These are phyloP conservation scores for Chlamydomonas reinhardtii DNA, from an alignment of 163 green algal species.

Conservation along the genomic window DNA sequence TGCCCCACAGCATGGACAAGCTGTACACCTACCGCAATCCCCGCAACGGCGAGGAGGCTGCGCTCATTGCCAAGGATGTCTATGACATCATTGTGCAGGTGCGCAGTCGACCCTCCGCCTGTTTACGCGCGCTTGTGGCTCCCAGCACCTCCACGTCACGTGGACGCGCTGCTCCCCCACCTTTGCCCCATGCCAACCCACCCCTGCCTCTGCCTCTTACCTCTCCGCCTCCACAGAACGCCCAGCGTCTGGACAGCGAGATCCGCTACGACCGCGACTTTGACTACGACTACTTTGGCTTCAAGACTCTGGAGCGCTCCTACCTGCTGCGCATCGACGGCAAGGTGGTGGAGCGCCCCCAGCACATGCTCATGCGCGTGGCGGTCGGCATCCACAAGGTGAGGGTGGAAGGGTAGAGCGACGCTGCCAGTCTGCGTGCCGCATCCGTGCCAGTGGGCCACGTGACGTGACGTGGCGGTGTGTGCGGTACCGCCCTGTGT, in stretches of 20 bases:
- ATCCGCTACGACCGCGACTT: conserved; percentile 99
- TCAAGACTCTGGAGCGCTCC: conserved; percentile 99
- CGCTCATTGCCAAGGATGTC: conserved; percentile 93
- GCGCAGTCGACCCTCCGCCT: background rate
- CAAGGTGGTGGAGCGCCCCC: conserved; percentile 96
- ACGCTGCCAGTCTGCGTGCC: background rate
- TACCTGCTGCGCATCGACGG: conserved; percentile 98
- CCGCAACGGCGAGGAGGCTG: conserved; percentile 88
- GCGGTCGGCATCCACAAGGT: conserved; percentile 96
- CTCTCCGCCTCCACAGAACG: conserved; percentile 76
- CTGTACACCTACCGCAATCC: conserved; percentile 96
- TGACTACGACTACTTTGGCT: conserved; percentile 99
- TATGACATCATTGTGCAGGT: conserved; percentile 93
- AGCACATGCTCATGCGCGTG: conserved; percentile 99
- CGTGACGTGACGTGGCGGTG: too few species aligned
- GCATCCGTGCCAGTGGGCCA: background rate
- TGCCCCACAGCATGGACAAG: conserved; percentile 85
- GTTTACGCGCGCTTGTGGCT: background rate
- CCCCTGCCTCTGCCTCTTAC: background rate
- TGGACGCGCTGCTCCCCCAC: background rate
- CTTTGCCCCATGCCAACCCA: background rate
- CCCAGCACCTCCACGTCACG: background rate
- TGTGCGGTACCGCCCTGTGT: too few species aligned
- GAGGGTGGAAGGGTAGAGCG: conserved; percentile 47
- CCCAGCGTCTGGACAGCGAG: conserved; percentile 91